Conservation (phyloP, 495 filamentous ascomycete species). For the Penicillium coffeae region DNA sequence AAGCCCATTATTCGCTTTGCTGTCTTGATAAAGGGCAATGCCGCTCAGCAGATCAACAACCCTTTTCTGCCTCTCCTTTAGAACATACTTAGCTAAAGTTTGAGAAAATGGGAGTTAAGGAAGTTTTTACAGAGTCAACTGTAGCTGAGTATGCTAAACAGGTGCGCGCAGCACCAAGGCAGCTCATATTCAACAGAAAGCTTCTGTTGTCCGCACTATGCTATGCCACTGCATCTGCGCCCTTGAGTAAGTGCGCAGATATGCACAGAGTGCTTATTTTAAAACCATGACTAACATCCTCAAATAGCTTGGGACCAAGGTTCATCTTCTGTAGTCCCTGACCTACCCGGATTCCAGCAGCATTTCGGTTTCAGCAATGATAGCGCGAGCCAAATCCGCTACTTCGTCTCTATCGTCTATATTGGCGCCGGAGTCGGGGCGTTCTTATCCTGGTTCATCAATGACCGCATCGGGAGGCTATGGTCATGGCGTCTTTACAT, state of each 20-base stretch:
- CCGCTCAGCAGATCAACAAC: neutral
- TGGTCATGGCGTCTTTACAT: slow-evolving; percentile 15
- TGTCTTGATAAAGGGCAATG: neutral
- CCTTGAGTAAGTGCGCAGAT: neutral
- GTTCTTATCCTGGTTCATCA: slow-evolving; percentile 16
- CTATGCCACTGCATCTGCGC: neutral
- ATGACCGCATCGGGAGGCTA: slow-evolving; percentile 13
- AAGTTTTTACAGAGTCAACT: neutral
- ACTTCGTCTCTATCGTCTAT: slow-evolving; percentile 15
- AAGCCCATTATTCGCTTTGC: neutral
- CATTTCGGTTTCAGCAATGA: neutral
- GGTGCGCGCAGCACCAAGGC: neutral
- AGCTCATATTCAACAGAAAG: neutral
- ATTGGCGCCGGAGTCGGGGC: slow-evolving; percentile 15
- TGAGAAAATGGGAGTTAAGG: neutral
- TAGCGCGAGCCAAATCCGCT: neutral
- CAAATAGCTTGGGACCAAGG: neutral
- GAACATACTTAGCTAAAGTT: neutral
- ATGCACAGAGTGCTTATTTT: neutral
- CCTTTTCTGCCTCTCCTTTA: neutral
- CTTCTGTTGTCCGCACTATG: neutral
- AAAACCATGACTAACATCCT: neutral
- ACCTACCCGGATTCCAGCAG: neutral
- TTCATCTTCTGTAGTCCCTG: neutral
- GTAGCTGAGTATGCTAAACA: neutral